Evolutionary conservation across 805 yeast species (phyloP), one percentile per base, ranked within the genome.

Genomic region (Kluyveromyces wickerhamii): DNA sequence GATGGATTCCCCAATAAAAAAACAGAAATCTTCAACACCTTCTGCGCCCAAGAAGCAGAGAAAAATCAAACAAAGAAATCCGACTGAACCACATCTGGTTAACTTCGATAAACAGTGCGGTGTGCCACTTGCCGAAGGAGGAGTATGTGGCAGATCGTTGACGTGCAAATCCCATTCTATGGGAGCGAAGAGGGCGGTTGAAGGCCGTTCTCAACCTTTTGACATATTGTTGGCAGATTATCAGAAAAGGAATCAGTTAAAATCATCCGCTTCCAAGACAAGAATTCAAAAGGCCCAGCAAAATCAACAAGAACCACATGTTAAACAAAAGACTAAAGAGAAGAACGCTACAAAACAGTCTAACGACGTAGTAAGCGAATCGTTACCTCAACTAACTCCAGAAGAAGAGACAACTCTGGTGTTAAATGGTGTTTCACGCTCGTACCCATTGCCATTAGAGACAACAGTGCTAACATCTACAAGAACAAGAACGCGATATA

Each of bases 141-240:
- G 94, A 0, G 80, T 77, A 47, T 92, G 98, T 67, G 96, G 96
- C 4, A 71, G 98, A 33, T 87, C 96, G 0, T 66, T 92, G 40
- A 92, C 98, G 0, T 92, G 98, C 69, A 92, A 92, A 55, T 87
- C 96, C 0, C 98, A 92, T 60, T 85, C 97, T 1, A 88, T 92
- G 96, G 96, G 96, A 21, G 95, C 96, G 18, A 92, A 92, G 51
- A 73, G 98, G 48, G 88, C 95, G 1, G 98, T 92, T 14, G 77
- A 75, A 12, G 98, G 98, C 8, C 71, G 98, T 48, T 78, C 94
- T 22, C 88, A 92, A 6, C 87, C 96, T 1, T 92, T 87, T 60
- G 98, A 92, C 57, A 77, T 76, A 19, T 65, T 92, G 35, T 65
- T 92, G 37, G 86, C 88, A 14, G 88, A 86, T 12, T 88, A 89